phyloP scores from a whole-genome alignment of 2,329 filamentous ascomycete genomes.

The Onygenales sp. region DNA sequence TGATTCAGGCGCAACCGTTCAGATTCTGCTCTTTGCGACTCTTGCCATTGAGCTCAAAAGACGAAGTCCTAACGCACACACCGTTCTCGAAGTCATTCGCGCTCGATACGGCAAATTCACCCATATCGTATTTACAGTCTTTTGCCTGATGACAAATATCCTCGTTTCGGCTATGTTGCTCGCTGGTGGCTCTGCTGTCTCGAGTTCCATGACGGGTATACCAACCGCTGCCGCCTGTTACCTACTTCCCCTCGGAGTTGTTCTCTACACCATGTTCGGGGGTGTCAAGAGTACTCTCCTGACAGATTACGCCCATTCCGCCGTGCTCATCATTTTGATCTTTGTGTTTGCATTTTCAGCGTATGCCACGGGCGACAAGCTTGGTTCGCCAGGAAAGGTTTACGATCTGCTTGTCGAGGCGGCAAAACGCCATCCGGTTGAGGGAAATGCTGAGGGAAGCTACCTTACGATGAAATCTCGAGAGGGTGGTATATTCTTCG shows the following conservation, averaged over 20 bases:
- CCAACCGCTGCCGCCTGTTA: conserved; percentile 74
- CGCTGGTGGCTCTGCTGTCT: conserved; percentile 71
- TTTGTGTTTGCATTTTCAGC: conserved; percentile 75
- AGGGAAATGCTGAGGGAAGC: conserved; percentile 69
- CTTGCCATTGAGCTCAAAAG: conserved; percentile 84
- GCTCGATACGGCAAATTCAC: conserved; percentile 66
- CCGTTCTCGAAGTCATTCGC: conserved; percentile 71
- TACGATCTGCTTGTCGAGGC: conserved; percentile 69
- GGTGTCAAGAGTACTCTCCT: conserved; percentile 83
- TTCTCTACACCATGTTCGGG: conserved; percentile 64
- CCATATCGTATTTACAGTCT: conserved; percentile 71
- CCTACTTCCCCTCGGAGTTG: conserved; percentile 69
- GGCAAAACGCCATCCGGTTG: conserved; percentile 60
- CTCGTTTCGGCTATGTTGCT: conserved; percentile 83
- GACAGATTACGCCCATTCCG: conserved; percentile 78
- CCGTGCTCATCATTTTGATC: conserved; percentile 66
- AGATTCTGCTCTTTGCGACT: conserved; percentile 83
- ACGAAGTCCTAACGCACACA: conserved; percentile 77
- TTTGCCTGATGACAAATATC: conserved; percentile 76
- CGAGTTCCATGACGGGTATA: conserved; percentile 62
- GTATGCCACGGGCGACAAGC: conserved; percentile 61
- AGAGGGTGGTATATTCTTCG: conserved; percentile 79
- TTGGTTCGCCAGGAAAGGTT: conserved; percentile 67
- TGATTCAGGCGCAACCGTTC: conserved; percentile 59
- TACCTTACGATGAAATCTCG: conserved; percentile 79